phyloP scores from a whole-genome alignment of 2,329 filamentous ascomycete species.

The Ophiostoma ips region DNA sequence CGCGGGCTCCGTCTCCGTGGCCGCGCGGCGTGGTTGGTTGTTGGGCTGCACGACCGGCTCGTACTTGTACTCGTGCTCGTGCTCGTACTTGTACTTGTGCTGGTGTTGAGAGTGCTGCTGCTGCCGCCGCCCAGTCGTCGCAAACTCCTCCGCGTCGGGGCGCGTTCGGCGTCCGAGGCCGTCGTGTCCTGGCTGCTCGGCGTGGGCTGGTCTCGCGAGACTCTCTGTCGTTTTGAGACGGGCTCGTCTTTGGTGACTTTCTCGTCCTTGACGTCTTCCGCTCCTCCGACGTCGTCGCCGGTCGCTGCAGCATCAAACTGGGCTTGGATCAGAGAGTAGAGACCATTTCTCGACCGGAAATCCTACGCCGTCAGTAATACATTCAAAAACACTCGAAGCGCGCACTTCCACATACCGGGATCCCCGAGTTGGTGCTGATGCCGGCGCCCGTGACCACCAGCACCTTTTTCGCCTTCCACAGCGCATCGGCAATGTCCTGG shows the following conservation, averaged over 20 bases:
- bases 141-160: not conserved
- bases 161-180: not conserved
- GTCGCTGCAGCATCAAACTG: slow-evolving; percentile 43
- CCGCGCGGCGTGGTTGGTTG: no score
- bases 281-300: slow-evolving; percentile 11
- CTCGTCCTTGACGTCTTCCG: not conserved
- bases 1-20: not conserved
- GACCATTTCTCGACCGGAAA: slow-evolving; percentile 57
- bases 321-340: slow-evolving; percentile 58
- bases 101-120: not conserved
- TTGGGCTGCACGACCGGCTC: not conserved
- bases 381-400: no score
- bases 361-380: slow-evolving; percentile 32
- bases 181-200: not conserved
- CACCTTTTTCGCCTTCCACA: slow-evolving; percentile 54
- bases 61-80: not conserved
- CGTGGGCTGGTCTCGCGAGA: slow-evolving; percentile 12
- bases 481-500: slow-evolving; percentile 49
- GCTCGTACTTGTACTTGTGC: not conserved
- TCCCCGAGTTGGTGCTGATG: slow-evolving; percentile 64
- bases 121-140: not conserved
- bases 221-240: slow-evolving; percentile 21
- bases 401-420: slow-evolving; percentile 39
- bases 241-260: not conserved
- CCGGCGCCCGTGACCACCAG: slow-evolving; percentile 59